Evolutionary conservation across 805 yeast species (phyloP), one percentile per base, ranked within the genome.

Genomic region (Candida multigemmis): DNA sequence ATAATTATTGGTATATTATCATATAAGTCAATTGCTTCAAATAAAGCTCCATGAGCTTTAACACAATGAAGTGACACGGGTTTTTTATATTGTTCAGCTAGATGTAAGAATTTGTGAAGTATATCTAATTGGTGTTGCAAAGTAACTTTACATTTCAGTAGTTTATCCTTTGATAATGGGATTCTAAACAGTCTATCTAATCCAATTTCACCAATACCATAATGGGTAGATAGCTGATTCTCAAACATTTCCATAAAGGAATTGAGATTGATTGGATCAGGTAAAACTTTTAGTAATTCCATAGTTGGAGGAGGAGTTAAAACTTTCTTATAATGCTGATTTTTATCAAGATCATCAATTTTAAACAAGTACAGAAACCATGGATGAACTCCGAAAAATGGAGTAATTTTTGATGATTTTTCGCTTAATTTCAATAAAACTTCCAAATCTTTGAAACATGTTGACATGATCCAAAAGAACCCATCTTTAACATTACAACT

Each of bases 161-260:
- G 42, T 28, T 38, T 62, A 10, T 27, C 27, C 10, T 22, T 32
- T 31, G 54, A 56, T 30, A 49, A 40, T 2, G 93, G 94, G 4
- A 87, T 48, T 19, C 82, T 51, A 43, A 83, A 82, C 16, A 72
- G 44, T 48, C 77, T 81, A 48, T 89, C 98, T 2, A 91, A 54
- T 0, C 98, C 98, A n/a, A 85, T 67, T 41, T 89, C 98, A 1
- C 98, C 98, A 7, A 89, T 60, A 8, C 82, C 68, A 12, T 25
- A 35, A n/a, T 16, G 13, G n/a, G 21, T 13, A 8, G n/a, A n/a
- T n/a, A n/a, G n/a, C n/a, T n/a, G n/a, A n/a, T n/a, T n/a, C n/a
- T n/a, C n/a, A n/a, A n/a, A n/a, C n/a, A n/a, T n/a, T n/a, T n/a
- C n/a, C n/a, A n/a, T n/a, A n/a, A n/a, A n/a, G n/a, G n/a, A n/a